phyloP scores from a whole-genome alignment of 78 protist genomes.

The Fonticula alba region DNA sequence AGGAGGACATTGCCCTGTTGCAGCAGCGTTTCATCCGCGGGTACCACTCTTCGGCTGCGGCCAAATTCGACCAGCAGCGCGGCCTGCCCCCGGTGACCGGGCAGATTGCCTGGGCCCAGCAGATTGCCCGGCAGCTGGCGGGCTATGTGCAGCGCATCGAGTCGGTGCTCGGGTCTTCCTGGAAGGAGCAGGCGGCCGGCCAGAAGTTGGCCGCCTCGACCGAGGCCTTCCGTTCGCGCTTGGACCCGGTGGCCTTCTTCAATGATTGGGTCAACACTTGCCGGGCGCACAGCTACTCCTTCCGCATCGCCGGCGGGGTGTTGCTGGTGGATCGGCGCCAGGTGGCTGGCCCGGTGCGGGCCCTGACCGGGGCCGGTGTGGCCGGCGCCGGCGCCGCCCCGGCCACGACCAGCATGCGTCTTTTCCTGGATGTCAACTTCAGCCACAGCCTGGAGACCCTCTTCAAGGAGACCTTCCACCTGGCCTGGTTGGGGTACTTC shows the following conservation, averaged over 20 bases:
- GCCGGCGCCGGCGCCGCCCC: neutral
- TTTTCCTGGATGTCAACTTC: slow-evolving; percentile 51
- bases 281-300: slow-evolving; percentile 34
- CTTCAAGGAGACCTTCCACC: slow-evolving; percentile 64
- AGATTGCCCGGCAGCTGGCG: slow-evolving; percentile 66
- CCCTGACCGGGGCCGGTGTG: neutral
- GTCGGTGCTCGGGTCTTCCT: slow-evolving; percentile 66
- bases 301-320: slow-evolving; percentile 14
- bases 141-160: slow-evolving; percentile 60
- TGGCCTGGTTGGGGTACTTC: slow-evolving; percentile 41
- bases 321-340: neutral
- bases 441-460: slow-evolving; percentile 29
- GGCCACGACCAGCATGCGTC: neutral
- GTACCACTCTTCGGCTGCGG: slow-evolving; percentile 46
- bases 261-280: slow-evolving; percentile 34
- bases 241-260: slow-evolving; percentile 29
- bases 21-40: slow-evolving; percentile 50
- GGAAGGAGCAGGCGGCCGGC: slow-evolving; percentile 66
- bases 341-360: neutral
- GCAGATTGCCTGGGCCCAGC: slow-evolving; percentile 67
- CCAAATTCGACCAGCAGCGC: slow-evolving; percentile 43
- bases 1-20: slow-evolving; percentile 59
- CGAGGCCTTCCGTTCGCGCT: slow-evolving; percentile 34
- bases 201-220: slow-evolving; percentile 38
- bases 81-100: slow-evolving; percentile 74